A percentile compares a stretch with the other conserved stretches of the same genome.
These are phyloP conservation scores for Camillea tinctor DNA, from an alignment of 2,329 filamentous ascomycete species.

Conservation along the genomic window DNA sequence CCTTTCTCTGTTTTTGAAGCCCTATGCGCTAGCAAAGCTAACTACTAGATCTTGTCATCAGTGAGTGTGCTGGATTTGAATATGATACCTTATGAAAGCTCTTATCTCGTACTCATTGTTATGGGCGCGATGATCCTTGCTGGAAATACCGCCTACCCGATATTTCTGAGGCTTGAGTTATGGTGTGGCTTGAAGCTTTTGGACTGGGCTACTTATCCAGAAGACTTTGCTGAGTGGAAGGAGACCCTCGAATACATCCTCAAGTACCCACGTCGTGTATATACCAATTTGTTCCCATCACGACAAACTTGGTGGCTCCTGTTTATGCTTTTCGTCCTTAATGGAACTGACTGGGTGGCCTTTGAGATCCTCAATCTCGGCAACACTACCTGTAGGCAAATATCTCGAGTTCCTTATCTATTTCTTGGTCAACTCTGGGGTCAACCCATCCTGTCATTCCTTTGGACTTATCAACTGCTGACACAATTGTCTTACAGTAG, in stretches of 20 bases:
- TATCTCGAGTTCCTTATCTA: not conserved
- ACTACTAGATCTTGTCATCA: conserved; percentile 3
- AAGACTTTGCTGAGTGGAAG: conserved; percentile 41
- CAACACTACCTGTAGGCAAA: conserved; percentile 37
- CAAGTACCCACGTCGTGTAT: conserved; percentile 56
- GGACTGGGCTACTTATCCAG: conserved; percentile 36
- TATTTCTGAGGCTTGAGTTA: conserved; percentile 60
- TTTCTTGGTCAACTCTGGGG: not conserved
- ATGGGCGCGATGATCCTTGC: conserved; percentile 61
- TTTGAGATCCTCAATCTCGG: conserved; percentile 67
- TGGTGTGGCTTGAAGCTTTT: conserved; percentile 50
- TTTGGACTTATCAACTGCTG: not conserved
- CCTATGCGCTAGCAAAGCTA: not conserved
- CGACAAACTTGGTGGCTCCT: conserved; percentile 66
- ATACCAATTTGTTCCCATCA: conserved; percentile 63
- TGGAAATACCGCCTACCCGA: conserved; percentile 65
- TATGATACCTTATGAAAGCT: conserved; percentile 59
- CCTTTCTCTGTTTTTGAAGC: not conserved
- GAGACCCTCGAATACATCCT: conserved; percentile 54
- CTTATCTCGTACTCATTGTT: conserved; percentile 49
- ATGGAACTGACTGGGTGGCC: conserved; percentile 62
- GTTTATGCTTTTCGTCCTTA: conserved; percentile 58
- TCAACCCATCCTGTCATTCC: not conserved
- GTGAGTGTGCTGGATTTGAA: conserved; percentile 65
- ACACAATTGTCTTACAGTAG: conserved; percentile 39